Evolutionary conservation across 1,284 basidiomycete species (phyloP).

Genomic region (Puccinia coronata): DNA sequence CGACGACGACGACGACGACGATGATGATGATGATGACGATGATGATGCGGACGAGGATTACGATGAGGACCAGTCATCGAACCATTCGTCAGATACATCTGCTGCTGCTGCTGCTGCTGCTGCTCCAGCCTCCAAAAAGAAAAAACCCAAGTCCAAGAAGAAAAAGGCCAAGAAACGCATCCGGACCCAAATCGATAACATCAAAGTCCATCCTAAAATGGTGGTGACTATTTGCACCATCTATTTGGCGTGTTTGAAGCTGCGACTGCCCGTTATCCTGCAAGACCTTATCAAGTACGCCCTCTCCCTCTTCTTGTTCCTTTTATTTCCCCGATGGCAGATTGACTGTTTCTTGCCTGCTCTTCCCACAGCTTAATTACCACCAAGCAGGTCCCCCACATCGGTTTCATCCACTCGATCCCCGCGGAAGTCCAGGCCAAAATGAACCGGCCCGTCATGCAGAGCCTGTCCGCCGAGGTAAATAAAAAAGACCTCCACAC

Average conservation of each 20-base stretch:
- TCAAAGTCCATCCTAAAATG: constrained; percentile 21
- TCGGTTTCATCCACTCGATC: constrained; percentile 27
- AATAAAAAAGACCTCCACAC: no score
- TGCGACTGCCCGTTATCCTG: constrained; percentile 38
- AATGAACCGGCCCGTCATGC: constrained; percentile 26
- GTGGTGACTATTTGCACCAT: constrained; percentile 29
- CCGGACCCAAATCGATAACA: neutral
- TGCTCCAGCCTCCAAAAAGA: neutral
- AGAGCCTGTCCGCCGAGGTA: constrained; percentile 23
- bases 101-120: neutral
- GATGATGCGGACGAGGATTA: no score
- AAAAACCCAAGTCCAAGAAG: neutral
- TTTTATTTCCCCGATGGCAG: neutral
- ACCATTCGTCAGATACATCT: constrained; percentile 10
- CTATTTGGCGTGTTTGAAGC: constrained; percentile 41
- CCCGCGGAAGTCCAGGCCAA: constrained; percentile 25
- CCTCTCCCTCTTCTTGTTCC: no score
- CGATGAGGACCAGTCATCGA: no score
- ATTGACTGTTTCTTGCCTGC: neutral
- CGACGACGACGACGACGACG: no score
- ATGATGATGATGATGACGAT: no score
- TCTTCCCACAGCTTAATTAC: constrained; percentile 14
- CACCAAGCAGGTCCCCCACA: constrained; percentile 40
- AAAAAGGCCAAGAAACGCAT: neutral
- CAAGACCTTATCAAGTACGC: constrained; percentile 47